Base-by-base conservation (phyloP, 148 eudicot species). In the Camellia japonica region DNA sequence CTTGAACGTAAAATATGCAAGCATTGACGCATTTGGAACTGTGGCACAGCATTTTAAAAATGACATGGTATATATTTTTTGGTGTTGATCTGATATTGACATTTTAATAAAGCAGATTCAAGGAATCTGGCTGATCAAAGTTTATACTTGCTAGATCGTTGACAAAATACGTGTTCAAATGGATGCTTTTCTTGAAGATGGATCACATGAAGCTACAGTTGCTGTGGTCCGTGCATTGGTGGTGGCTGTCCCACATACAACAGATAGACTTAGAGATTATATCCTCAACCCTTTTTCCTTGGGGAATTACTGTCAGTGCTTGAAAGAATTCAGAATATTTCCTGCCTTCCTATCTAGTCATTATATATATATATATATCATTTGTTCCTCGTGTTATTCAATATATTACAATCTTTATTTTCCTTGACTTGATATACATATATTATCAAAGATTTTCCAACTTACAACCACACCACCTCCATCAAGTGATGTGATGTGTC, bases 121-220 rank as follows among this genome's bases (percentile, higher is more conserved):
- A 15, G 23, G 73, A 56, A 62, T 59, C 49, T 81, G 75, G 71
- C 88, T 89, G 61, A 77, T 76, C 55, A 47, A 38, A 61, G 38
- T 74, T 75, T 87, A n/a, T 30, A 16, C 71, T 72, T 78, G 46
- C 61, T 84, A 95, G 99, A 93, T 95, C 78, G 92, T 93, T 74
- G 99, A 95, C 84, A 95, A 95, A 88, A 95, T 93, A 84, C 94
- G 95, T 70, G 88, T 95, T 71, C 99, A 95, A 90, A 95, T 95
- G 99, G 99, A 95, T 88, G 90, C 99, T 81, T 95, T 95, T 84
- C 95, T 95, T 81, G 99, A 95, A 80, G 99, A 95, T 87, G 99
- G 98, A 81, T 95, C 99, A 70, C 95, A 91, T 83, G 99, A 93
- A 88, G 97, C 97, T 82, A 91, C 92, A 72, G 82, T 92, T 79